Percentiles rank a stretch among this genome's conserved stretches.
These are phyloP conservation scores for Bathelium albidoporum DNA, from an alignment of 495 filamentous ascomycete species.

Conservation along the genomic window DNA sequence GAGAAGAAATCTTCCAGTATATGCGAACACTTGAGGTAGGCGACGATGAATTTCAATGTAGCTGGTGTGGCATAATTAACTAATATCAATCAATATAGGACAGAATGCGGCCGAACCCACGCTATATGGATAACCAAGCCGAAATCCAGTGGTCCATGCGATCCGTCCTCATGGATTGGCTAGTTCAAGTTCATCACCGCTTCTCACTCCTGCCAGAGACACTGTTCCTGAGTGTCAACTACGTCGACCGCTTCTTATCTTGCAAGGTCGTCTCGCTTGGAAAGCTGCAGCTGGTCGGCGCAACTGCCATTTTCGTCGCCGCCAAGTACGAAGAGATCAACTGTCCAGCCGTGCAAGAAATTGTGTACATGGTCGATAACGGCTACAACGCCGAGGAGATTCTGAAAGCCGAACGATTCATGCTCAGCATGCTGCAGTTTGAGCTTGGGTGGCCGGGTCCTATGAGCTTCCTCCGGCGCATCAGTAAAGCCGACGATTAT, in stretches of 20 bases:
- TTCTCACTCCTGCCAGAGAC: slow-evolving; percentile 90
- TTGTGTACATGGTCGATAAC: slow-evolving; percentile 95
- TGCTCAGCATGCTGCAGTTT: slow-evolving; percentile 90
- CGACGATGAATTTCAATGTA: neutral
- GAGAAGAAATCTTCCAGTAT: slow-evolving; percentile 88
- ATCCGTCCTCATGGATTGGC: slow-evolving; percentile 94
- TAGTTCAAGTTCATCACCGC: slow-evolving; percentile 88
- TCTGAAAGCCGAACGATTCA: slow-evolving; percentile 93
- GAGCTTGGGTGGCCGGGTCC: slow-evolving; percentile 94
- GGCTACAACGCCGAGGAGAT: slow-evolving; percentile 87
- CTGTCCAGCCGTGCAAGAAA: slow-evolving; percentile 85
- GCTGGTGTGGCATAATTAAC: slow-evolving; percentile 19
- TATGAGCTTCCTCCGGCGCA: slow-evolving; percentile 92
- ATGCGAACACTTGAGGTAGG: slow-evolving; percentile 83
- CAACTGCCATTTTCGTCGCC: slow-evolving; percentile 89
- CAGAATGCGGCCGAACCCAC: slow-evolving; percentile 69
- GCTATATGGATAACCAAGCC: slow-evolving; percentile 95
- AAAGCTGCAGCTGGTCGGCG: slow-evolving; percentile 92
- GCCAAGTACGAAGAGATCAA: slow-evolving; percentile 99
- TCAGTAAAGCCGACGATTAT: slow-evolving; percentile 98
- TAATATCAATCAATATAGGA: slow-evolving; percentile 38
- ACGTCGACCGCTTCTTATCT: slow-evolving; percentile 92
- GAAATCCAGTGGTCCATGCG: slow-evolving; percentile 99
- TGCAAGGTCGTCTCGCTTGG: slow-evolving; percentile 87
- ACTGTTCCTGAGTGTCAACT: slow-evolving; percentile 85